Evolutionary conservation across 192 early-diverging fungal species (phyloP).

Genomic region (Thoreauomyces humboldtii): DNA sequence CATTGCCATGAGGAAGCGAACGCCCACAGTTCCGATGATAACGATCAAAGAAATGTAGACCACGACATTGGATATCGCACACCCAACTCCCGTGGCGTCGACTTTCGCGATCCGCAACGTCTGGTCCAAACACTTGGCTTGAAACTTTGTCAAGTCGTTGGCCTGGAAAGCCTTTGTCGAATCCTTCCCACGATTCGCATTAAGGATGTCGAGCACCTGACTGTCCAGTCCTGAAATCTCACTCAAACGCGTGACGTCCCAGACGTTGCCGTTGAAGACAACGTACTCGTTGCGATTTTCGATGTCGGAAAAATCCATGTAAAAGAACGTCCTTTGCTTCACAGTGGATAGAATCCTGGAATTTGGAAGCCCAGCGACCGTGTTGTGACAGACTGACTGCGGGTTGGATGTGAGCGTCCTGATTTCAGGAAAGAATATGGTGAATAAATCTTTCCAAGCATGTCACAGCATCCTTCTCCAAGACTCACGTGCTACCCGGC

Average conservation of each 20-base stretch:
- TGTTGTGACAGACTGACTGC: too few species aligned
- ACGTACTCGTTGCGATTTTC: slow-evolving; percentile 53
- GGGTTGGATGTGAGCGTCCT: too few species aligned
- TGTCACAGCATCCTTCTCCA: too few species aligned
- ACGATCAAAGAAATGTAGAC: slow-evolving; percentile 70
- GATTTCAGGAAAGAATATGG: too few species aligned
- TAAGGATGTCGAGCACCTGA: too few species aligned
- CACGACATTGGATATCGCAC: slow-evolving; percentile 76
- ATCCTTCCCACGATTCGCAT: slow-evolving; percentile 56
- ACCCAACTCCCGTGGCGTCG: slow-evolving; percentile 75
- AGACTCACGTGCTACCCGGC: slow-evolving; percentile 5
- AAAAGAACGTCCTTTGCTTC: too few species aligned
- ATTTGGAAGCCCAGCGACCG: too few species aligned
- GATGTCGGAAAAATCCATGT: slow-evolving; percentile 7
- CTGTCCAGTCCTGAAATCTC: slow-evolving; percentile 21
- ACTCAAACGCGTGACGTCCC: slow-evolving; percentile 54
- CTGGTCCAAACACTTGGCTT: slow-evolving; percentile 72
- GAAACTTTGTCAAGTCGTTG: background rate
- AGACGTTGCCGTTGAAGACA: slow-evolving; percentile 67
- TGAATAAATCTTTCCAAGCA: too few species aligned
- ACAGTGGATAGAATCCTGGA: too few species aligned
- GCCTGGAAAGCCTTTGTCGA: slow-evolving; percentile 12
- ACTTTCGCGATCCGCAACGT: slow-evolving; percentile 77
- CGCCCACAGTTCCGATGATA: slow-evolving; percentile 44
- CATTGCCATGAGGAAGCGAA: slow-evolving; percentile 48